Percentiles rank a stretch among this genome's conserved stretches.
Evolutionary conservation across 352 stramenopile species (phyloP).

Genomic region (Peronospora farinosa): DNA sequence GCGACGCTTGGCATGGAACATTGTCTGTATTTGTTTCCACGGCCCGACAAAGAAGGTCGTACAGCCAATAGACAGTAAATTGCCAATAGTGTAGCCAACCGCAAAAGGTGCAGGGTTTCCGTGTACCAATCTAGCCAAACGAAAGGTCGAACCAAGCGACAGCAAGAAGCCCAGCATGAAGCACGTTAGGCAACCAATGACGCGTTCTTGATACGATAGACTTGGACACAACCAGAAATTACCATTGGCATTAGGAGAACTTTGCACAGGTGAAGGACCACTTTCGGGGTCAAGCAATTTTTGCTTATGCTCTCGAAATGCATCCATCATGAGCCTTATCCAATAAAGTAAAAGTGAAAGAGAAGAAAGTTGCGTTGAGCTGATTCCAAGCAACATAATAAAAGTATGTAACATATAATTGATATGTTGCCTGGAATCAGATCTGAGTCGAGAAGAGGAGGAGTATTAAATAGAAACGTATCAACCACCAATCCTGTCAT

Average conservation of each 20-base stretch:
- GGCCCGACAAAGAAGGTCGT: slow-evolving; percentile 85
- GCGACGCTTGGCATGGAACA: slow-evolving; percentile 77
- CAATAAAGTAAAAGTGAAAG: too few species aligned
- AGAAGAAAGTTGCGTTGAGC: neutral
- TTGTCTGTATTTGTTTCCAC: slow-evolving; percentile 73
- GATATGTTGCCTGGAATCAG: neutral
- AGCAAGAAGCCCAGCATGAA: slow-evolving; percentile 78
- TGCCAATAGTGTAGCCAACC: slow-evolving; percentile 82
- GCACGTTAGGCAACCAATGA: slow-evolving; percentile 76
- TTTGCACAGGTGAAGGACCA: slow-evolving; percentile 31
- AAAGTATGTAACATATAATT: too few species aligned
- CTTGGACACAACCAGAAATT: slow-evolving; percentile 52
- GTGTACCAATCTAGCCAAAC: slow-evolving; percentile 62
- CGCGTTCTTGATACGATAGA: slow-evolving; percentile 77
- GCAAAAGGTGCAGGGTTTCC: slow-evolving; percentile 80
- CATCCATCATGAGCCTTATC: slow-evolving; percentile 54
- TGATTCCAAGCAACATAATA: neutral
- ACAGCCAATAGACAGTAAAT: slow-evolving; percentile 70
- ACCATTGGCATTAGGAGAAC: slow-evolving; percentile 22
- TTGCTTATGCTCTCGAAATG: slow-evolving; percentile 61
- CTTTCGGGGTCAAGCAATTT: slow-evolving; percentile 73
- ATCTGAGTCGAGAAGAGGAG: neutral
- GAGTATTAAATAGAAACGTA: neutral
- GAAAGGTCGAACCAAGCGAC: slow-evolving; percentile 78
- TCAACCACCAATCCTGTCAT: slow-evolving; percentile 6